These are phyloP conservation scores for Fomitopsis serialis DNA, from an alignment of 768 basidiomycete species.

Conservation along the genomic window DNA sequence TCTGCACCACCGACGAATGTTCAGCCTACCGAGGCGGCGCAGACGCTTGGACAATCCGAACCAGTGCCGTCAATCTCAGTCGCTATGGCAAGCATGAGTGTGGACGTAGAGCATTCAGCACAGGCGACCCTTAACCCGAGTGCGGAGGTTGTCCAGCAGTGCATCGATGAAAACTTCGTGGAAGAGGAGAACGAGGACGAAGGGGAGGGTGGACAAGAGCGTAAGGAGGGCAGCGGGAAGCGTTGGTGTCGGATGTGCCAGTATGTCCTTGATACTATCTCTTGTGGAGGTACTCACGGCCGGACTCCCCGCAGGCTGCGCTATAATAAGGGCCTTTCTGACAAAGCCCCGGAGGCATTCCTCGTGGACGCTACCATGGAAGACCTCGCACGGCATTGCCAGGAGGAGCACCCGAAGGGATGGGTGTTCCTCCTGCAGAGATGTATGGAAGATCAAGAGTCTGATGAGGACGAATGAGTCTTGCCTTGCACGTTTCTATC, in stretches of 20 bases:
- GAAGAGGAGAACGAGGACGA: constrained; percentile 21
- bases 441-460: constrained; percentile 2
- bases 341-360: constrained; percentile 31
- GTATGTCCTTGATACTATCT: constrained; percentile 31
- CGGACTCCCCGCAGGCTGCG: constrained; percentile 26
- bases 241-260: constrained; percentile 46
- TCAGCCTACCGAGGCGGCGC: neutral
- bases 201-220: neutral
- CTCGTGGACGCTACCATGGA: constrained; percentile 30
- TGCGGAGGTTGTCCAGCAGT: constrained; percentile 36
- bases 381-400: constrained; percentile 43
- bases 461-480: neutral
- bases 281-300: neutral
- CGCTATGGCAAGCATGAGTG: neutral
- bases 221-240: constrained; percentile 17
- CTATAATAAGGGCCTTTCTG: constrained; percentile 23
- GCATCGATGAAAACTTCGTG: constrained; percentile 34
- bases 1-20: neutral
- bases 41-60: too few relatives aligned
- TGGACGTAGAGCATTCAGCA: neutral
- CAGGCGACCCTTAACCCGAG: neutral
- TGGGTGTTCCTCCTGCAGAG: constrained; percentile 32
- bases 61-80: neutral
- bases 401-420: constrained; percentile 39
- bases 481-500: too few relatives aligned